Evolutionary conservation across 2,329 filamentous ascomycete genomes (phyloP).

Genomic region (Uncinocarpus reesii): DNA sequence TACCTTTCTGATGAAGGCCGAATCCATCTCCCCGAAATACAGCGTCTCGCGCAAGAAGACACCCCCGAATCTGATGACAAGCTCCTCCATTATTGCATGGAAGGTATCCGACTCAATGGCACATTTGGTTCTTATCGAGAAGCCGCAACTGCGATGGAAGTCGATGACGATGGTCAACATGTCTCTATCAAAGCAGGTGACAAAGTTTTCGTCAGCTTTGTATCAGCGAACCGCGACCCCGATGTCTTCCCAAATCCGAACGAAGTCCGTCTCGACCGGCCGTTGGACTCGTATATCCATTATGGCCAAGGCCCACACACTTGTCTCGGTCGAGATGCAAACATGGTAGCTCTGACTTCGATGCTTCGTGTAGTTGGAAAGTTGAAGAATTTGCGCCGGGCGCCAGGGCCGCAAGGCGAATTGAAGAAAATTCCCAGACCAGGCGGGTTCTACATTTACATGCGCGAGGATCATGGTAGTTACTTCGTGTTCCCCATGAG

Average conservation of each 20-base stretch:
- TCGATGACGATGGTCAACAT: constrained; percentile 32
- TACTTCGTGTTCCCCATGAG: constrained; percentile 39
- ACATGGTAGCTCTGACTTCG: constrained; percentile 33
- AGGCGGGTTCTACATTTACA: constrained; percentile 39
- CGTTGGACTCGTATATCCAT: constrained; percentile 33
- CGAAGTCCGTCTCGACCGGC: constrained; percentile 38
- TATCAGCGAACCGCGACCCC: constrained; percentile 35
- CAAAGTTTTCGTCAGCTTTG: constrained; percentile 47
- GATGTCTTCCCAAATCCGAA: constrained; percentile 30
- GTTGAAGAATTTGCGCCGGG: constrained; percentile 39
- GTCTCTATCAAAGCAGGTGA: constrained; percentile 36
- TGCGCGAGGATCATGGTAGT: constrained; percentile 43
- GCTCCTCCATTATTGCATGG: constrained; percentile 21
- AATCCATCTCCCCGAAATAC: constrained; percentile 37
- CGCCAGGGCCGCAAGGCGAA: constrained; percentile 38
- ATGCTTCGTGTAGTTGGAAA: constrained; percentile 37
- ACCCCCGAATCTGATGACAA: constrained; percentile 25
- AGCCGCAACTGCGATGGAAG: constrained; percentile 31
- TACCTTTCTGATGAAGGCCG: constrained; percentile 36
- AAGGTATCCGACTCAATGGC: constrained; percentile 29
- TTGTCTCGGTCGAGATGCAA: constrained; percentile 37
- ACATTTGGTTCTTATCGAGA: constrained; percentile 48
- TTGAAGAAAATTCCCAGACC: constrained; percentile 43
- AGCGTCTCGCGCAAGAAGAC: constrained; percentile 28
- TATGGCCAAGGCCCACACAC: constrained; percentile 42